These are phyloP conservation scores for Cadophora sp. DNA, from an alignment of 2,329 filamentous ascomycete species.

Conservation along the genomic window DNA sequence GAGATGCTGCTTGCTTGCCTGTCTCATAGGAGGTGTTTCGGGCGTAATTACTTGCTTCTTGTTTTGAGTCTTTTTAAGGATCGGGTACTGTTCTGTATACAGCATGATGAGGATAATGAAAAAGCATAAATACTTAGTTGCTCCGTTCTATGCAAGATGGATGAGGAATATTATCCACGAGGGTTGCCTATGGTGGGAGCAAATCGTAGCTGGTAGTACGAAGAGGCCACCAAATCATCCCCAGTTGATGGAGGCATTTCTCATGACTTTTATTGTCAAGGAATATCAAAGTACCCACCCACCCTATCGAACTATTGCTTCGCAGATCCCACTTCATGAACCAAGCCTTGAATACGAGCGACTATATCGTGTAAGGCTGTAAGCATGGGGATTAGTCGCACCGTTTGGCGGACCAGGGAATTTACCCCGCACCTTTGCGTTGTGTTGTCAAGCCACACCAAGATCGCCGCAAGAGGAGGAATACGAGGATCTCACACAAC, in stretches of 20 bases:
- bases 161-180: neutral
- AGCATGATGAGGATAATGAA: conserved; percentile 29
- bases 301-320: neutral
- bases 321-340: no score
- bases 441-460: no score
- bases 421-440: no score
- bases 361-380: no score
- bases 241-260: no score
- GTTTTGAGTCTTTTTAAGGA: conserved; percentile 21
- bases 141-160: neutral
- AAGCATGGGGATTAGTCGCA: no score
- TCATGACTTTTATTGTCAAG: neutral
- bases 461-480: no score
- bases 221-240: no score
- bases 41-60: conserved; percentile 29
- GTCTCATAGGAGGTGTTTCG: conserved; percentile 26
- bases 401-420: no score
- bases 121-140: conserved; percentile 25
- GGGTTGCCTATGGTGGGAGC: no score
- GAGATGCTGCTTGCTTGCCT: conserved; percentile 12
- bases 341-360: no score
- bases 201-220: neutral
- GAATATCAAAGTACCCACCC: neutral
- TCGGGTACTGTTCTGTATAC: conserved; percentile 28
- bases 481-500: no score